Evolutionary conservation across 805 yeast species (phyloP).

Genomic region (Candida boidinii): DNA sequence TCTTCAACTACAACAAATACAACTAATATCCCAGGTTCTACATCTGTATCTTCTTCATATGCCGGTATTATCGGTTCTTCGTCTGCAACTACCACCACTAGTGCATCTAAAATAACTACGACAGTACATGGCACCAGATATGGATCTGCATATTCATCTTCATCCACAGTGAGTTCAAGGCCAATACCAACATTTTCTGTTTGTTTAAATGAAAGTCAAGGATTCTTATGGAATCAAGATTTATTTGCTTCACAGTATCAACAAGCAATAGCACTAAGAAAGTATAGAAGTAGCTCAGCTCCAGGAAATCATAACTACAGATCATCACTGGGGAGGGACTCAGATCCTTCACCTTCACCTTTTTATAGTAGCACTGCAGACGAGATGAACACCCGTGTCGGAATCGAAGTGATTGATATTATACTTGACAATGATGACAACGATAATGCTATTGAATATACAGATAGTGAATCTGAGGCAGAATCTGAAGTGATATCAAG

Average conservation of each 20-base stretch:
- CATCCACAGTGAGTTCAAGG: constrained; percentile 3
- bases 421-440: constrained; percentile 9
- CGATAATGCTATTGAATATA: constrained; percentile 4
- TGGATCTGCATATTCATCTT: background rate
- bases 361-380: too few relatives aligned
- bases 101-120: too few relatives aligned
- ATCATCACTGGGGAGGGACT: background rate
- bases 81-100: too few relatives aligned
- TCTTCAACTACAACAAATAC: background rate
- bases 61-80: too few relatives aligned
- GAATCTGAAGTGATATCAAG: too few relatives aligned
- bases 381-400: background rate
- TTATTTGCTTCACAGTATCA: constrained; percentile 65
- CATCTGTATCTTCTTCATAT: background rate
- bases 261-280: constrained; percentile 33
- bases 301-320: background rate
- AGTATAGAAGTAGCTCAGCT: background rate
- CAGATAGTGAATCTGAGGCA: background rate
- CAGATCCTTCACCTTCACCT: too few relatives aligned
- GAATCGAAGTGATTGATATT: constrained; percentile 19
- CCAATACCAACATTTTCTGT: constrained; percentile 31
- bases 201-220: constrained; percentile 56
- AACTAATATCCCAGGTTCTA: background rate
- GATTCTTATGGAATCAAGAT: constrained; percentile 72
- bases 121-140: too few relatives aligned